Evolutionary conservation across 768 basidiomycete species (phyloP), one percentile per base, ranked within the genome.

Genomic region (Amylocystis lapponica): DNA sequence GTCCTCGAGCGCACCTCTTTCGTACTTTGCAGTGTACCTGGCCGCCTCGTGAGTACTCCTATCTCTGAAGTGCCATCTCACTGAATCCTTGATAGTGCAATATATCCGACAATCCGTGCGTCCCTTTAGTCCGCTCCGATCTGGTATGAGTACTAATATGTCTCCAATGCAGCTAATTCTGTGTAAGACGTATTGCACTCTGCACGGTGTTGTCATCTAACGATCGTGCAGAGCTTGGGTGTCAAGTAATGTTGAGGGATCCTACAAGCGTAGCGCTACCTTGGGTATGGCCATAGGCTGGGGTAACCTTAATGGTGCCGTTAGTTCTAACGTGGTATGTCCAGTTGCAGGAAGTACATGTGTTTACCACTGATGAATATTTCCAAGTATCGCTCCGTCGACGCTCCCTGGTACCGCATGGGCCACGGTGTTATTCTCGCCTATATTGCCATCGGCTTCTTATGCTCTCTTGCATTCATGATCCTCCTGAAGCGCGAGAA

Each of bases 11-110:
- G 69, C 80, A n/a, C 74, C 71, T 2, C 57, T 86, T 30, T 85
- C 82, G 5, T 86, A 86, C 57, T 83, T 86, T 50, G 83, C 83
- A 4, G 76, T 78, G 19, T 88, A 75, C 56, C 64, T 86, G 4
- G 86, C 81, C 14, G 76, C 79, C 19, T 80, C 78, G 82, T 83
- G 51, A 66, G 83, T 69, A 33, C 17, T 45, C 33, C 23, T 45
- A 25, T 10, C n/a, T 29, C 26, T 36, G 16, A 10, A 21, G 31
- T 16, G 13, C 17, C 9, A 19, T 21, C 7, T 20, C 11, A 27
- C 31, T 35, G 14, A 45, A 36, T 14, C 27, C 11, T 21, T 5
- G 20, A 22, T 30, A 66, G 69, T 10, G 65, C 71, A 9, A 75
- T 76, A 20, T 76, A 73, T 49, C 74, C 74, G 2, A 68, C 65